phyloP scores from a whole-genome alignment of 2,329 filamentous ascomycete species.

The Trichoderma guizhouense region DNA sequence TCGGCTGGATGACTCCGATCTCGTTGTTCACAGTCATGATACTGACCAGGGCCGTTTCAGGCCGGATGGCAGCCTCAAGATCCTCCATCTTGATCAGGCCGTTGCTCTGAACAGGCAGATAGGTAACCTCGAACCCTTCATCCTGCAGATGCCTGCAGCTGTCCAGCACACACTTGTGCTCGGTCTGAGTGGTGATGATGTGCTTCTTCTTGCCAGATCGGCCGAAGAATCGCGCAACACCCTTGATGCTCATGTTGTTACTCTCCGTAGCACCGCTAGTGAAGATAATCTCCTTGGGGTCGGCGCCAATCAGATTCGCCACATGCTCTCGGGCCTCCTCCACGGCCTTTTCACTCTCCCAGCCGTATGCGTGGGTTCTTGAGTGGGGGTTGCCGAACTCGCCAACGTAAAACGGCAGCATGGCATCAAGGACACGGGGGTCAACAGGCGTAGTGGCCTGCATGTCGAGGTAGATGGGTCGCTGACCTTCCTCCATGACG shows the following conservation, averaged over 20 bases:
- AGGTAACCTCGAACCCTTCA: conserved; percentile 95
- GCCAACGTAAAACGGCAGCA: conserved; percentile 92
- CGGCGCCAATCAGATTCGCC: conserved; percentile 83
- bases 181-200: conserved; percentile 94
- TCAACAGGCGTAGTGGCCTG: conserved; percentile 96
- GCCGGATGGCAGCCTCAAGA: conserved; percentile 82
- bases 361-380: conserved; percentile 94
- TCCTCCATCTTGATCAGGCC: conserved; percentile 83
- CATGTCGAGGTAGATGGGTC: conserved; percentile 97
- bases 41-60: conserved; percentile 88
- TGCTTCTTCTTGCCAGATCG: conserved; percentile 95
- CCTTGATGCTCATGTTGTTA: conserved; percentile 99
- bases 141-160: conserved; percentile 96
- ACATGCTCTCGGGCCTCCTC: conserved; percentile 83
- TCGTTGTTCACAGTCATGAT: conserved; percentile 99
- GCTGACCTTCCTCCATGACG: conserved; percentile 85
- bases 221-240: conserved; percentile 92
- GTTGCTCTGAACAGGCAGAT: conserved; percentile 82
- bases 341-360: conserved; percentile 94
- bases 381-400: conserved; percentile 97
- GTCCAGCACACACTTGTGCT: conserved; percentile 98
- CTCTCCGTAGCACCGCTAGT: conserved; percentile 97
- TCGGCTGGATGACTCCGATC: conserved; percentile 96
- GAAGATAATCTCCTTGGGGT: conserved; percentile 98
- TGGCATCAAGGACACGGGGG: conserved; percentile 89